phyloP scores from a whole-genome alignment of 768 basidiomycete genomes.

The Gloeopeniophorella convolvens region DNA sequence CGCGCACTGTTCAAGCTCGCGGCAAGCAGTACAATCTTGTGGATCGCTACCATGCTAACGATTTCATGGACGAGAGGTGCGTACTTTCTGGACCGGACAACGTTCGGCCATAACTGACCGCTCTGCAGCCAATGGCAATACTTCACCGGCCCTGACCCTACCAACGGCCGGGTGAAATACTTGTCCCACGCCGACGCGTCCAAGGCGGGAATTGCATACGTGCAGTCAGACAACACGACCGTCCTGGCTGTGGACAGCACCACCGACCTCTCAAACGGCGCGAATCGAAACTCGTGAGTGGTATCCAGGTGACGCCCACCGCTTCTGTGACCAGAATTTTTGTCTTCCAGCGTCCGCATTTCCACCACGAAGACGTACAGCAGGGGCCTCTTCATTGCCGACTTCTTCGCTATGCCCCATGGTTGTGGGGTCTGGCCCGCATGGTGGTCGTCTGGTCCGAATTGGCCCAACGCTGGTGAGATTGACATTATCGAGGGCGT shows the following conservation, averaged over 20 bases:
- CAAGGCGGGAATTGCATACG: constrained; percentile 3
- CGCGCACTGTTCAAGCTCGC: too few relatives aligned
- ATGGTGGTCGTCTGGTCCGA: constrained; percentile 19
- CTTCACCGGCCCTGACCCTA: background rate
- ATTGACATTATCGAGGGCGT: constrained; percentile 31
- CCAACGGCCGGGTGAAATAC: background rate
- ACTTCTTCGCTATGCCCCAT: constrained; percentile 26
- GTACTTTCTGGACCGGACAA: background rate
- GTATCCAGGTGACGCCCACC: background rate
- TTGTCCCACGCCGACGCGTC: constrained; percentile 4
- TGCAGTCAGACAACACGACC: background rate
- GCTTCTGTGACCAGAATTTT: background rate
- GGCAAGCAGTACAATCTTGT: too few relatives aligned
- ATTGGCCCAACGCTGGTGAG: constrained; percentile 28
- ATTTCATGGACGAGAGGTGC: background rate
- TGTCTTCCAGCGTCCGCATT: constrained; percentile 24
- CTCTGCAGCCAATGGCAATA: constrained; percentile 2
- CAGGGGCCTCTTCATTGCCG: constrained; percentile 29
- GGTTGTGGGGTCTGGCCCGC: constrained; percentile 29
- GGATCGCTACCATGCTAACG: too few relatives aligned
- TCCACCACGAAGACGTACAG: constrained; percentile 25
- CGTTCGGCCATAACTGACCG: too few relatives aligned
- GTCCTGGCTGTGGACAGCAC: constrained; percentile 10
- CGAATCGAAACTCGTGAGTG: constrained; percentile 11
- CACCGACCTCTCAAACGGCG: background rate